Percentiles rank a stretch among this genome's conserved stretches.
Evolutionary conservation across 2,329 filamentous ascomycete genomes (phyloP).

Genomic region (Trichoderma aggressivum): DNA sequence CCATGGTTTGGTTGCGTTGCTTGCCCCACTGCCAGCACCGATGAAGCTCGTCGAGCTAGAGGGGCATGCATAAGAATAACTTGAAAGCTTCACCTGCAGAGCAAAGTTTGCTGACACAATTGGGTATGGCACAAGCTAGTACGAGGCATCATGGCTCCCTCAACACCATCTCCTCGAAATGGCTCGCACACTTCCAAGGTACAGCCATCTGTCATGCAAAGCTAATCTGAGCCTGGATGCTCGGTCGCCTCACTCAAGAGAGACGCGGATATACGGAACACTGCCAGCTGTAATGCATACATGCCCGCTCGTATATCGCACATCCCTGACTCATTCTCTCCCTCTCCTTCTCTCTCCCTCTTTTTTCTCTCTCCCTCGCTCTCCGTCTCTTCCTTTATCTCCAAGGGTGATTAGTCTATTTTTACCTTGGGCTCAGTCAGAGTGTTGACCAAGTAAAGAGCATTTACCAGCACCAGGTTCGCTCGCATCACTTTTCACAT

Average conservation of each 20-base stretch:
- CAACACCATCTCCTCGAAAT: neutral
- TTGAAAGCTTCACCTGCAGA: neutral
- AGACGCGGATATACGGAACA: neutral
- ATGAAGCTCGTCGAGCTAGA: constrained; percentile 1
- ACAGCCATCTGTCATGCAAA: neutral
- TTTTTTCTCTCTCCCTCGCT: neutral
- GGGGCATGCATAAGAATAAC: constrained; percentile 3
- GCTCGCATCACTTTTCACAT: neutral
- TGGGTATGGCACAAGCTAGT: neutral
- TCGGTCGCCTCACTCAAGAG: neutral
- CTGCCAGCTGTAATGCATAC: neutral
- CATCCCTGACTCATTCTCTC: neutral
- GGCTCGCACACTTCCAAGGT: neutral
- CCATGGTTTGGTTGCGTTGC: neutral
- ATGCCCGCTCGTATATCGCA: neutral
- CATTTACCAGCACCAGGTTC: neutral
- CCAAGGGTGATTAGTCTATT: neutral
- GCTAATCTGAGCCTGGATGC: neutral
- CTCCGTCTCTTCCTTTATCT: neutral
- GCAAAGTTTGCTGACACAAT: neutral
- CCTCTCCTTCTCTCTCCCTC: neutral
- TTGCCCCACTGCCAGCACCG: neutral
- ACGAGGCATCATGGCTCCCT: neutral
- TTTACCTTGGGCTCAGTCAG: neutral
- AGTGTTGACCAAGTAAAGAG: neutral